phyloP scores from a whole-genome alignment of 73 alveolate genomes.

The Uronychia setigera region DNA sequence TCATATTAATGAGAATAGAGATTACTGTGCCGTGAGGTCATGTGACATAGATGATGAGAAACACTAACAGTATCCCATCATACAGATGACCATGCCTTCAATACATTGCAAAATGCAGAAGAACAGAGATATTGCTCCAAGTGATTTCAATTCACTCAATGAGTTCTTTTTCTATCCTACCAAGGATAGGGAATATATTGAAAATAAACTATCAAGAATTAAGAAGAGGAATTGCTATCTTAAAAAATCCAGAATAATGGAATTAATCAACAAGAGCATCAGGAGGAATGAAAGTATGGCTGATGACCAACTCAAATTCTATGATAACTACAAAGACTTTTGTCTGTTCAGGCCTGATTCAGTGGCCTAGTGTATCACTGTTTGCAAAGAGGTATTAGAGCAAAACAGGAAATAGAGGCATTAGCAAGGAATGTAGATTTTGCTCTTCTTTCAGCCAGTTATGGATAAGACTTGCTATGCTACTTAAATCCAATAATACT shows the following conservation, averaged over 20 bases:
- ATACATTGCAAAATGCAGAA: neutral
- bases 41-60: neutral
- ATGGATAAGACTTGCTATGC: conserved; percentile 24
- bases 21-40: neutral
- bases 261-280: neutral
- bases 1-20: neutral
- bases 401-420: neutral
- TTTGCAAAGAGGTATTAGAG: neutral
- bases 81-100: neutral
- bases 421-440: neutral
- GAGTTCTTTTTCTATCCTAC: neutral
- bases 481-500: conserved; percentile 21
- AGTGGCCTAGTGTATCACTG: neutral
- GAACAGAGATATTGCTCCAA: neutral
- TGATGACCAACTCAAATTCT: neutral
- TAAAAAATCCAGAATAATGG: neutral
- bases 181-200: neutral
- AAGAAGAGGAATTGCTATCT: conserved; percentile 5
- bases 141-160: neutral
- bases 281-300: neutral
- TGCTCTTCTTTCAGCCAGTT: conserved; percentile 45
- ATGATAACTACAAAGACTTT: conserved; percentile 43
- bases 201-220: neutral
- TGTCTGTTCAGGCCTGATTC: neutral
- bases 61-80: neutral